Base-by-base conservation (phyloP, 495 filamentous ascomycete species). In the Recurvomyces mirabilis region DNA sequence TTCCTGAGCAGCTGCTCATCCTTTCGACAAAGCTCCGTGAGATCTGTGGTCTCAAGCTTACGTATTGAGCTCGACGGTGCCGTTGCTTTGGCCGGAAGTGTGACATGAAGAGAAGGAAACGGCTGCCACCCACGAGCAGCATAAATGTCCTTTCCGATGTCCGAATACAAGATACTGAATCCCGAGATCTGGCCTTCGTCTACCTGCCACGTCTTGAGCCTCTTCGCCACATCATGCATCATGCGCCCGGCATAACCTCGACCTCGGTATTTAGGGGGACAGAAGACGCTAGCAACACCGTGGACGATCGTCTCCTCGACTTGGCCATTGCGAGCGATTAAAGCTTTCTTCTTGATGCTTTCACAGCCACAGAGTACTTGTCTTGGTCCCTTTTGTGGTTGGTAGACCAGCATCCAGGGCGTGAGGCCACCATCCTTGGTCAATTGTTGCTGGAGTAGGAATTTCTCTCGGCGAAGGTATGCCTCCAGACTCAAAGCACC, bases 111-210 rank as follows among this genome's bases (percentile, higher is more conserved):
- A 22, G 81, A 87, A 7, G 65, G 63, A 53, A 79, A 88, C 0
- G 81, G 70, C 40, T 72, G 63, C 91, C 91, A 98, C 21, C 87
- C 91, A 49, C 75, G 72, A 38, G 69, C 72, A 6, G 85, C 73
- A 61, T 95, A 98, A 62, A 93, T 95, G n/a, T 62, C 62, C 68
- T 93, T 94, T 3, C 91, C 91, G 54, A 98, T 94, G 61, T 98
- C 91, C 9, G 88, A 95, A 63, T 81, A 98, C 24, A 98, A 63
- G 19, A 89, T 74, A 7, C 80, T 81, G 57, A 84, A 87, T 15
- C 76, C 46, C 12, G 62, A 60, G 18, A 60, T 60, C 40, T 60
- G 54, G 14, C 62, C 58, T 5, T 67, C 68, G 26, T 62, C 65
- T 33, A 55, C 54, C 44, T 75, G 66, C 69, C 70, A 74, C 12